Conservation (phyloP, 768 basidiomycete species). For the Russula sp. region DNA sequence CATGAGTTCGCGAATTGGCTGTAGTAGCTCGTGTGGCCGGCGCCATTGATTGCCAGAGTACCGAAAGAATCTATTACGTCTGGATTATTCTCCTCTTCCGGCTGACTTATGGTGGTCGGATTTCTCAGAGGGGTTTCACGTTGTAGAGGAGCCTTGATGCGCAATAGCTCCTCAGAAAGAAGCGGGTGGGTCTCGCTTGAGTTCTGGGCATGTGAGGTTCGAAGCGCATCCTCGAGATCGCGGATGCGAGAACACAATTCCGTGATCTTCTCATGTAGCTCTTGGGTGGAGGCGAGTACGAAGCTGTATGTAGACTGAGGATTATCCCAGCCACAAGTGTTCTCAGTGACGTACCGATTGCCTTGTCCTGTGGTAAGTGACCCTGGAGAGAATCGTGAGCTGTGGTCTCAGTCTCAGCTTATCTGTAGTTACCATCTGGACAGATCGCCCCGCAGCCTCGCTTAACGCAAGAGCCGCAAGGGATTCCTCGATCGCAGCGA, state of each 20-base stretch:
- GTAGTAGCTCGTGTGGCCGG: constrained; percentile 69
- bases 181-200: constrained; percentile 59
- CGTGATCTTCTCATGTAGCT: constrained; percentile 75
- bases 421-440: constrained; percentile 49
- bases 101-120: constrained; percentile 33
- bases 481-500: constrained; percentile 68
- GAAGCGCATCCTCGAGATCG: constrained; percentile 66
- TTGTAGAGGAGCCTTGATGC: constrained; percentile 70
- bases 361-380: constrained; percentile 78
- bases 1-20: constrained; percentile 72
- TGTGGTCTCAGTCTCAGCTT: background rate
- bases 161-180: constrained; percentile 62
- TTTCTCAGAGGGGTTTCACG: constrained; percentile 37
- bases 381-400: constrained; percentile 35
- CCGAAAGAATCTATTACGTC: constrained; percentile 78
- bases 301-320: constrained; percentile 40
- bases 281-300: constrained; percentile 72
- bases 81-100: constrained; percentile 54
- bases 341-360: constrained; percentile 48
- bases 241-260: constrained; percentile 67
- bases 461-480: constrained; percentile 76
- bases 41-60: constrained; percentile 63
- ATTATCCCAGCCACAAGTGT: background rate
- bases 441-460: constrained; percentile 76
- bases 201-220: constrained; percentile 49